phyloP scores from a whole-genome alignment of 441 rosid species.

The Populus hybrid region DNA sequence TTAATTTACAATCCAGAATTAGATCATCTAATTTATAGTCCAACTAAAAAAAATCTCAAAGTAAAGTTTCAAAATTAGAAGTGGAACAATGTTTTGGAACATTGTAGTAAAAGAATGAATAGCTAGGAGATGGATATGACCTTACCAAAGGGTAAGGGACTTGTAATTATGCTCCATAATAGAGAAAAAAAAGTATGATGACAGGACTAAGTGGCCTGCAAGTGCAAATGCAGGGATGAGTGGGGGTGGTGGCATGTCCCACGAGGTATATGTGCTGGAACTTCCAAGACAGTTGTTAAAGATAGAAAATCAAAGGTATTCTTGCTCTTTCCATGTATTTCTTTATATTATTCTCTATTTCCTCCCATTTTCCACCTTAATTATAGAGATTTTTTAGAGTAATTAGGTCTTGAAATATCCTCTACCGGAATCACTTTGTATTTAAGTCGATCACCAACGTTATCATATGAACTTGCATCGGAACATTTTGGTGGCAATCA shows the following conservation, averaged over 20 bases:
- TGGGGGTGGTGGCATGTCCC: slow-evolving; percentile 3
- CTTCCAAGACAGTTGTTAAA: slow-evolving; percentile 6
- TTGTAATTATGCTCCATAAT: not conserved
- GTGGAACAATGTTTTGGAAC: not conserved
- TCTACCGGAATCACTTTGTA: not conserved
- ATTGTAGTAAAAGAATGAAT: not conserved
- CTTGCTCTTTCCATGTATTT: not conserved
- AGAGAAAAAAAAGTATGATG: no score
- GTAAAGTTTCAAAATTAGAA: no score
- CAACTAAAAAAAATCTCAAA: no score
- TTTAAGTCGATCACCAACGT: not conserved
- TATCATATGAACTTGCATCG: not conserved
- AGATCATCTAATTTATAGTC: no score
- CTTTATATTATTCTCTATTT: not conserved
- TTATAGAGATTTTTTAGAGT: not conserved
- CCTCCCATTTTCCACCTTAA: not conserved
- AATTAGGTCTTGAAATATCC: not conserved
- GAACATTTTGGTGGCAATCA: not conserved
- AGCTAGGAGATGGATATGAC: not conserved
- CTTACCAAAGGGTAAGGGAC: not conserved
- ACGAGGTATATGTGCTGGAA: not conserved
- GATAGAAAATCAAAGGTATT: no score
- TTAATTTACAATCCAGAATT: no score
- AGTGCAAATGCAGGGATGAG: not conserved
- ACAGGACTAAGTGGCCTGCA: not conserved